These are phyloP conservation scores for Domatiomyces globalis DNA, from an alignment of 2,329 filamentous ascomycete species.

Conservation along the genomic window DNA sequence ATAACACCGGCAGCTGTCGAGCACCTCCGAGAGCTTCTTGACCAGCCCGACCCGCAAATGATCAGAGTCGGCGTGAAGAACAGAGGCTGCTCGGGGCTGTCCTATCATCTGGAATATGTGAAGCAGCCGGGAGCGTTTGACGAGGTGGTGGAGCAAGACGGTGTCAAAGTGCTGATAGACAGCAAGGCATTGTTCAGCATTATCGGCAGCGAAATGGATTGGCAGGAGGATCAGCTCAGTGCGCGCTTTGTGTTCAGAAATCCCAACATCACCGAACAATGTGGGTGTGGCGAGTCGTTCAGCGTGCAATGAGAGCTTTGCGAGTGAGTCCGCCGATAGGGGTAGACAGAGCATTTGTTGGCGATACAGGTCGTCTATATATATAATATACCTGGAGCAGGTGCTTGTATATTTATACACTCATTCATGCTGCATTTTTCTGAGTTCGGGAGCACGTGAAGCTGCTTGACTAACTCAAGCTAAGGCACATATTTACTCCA, in stretches of 20 bases:
- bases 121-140: constrained; percentile 81
- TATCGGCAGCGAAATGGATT: constrained; percentile 98
- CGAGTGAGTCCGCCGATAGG: neutral
- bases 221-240: constrained; percentile 89
- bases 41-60: constrained; percentile 77
- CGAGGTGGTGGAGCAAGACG: constrained; percentile 87
- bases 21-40: constrained; percentile 61
- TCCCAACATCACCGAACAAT: constrained; percentile 96
- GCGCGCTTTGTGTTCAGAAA: constrained; percentile 89
- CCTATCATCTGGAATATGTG: constrained; percentile 90
- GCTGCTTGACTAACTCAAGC: too few relatives aligned
- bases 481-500: too few relatives aligned
- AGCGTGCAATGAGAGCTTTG: constrained; percentile 44
- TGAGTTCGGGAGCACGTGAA: too few relatives aligned
- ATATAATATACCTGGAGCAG: neutral
- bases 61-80: constrained; percentile 93
- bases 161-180: constrained; percentile 88
- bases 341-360: neutral
- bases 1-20: constrained; percentile 66
- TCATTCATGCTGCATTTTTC: neutral
- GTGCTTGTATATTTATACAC: neutral
- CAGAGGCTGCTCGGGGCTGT: constrained; percentile 80
- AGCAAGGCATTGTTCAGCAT: constrained; percentile 97
- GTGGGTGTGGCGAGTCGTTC: constrained; percentile 92
- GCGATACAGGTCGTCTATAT: neutral